These are phyloP conservation scores for Neofusicoccum sp. DNA, from an alignment of 2,329 filamentous ascomycete genomes.

Conservation along the genomic window DNA sequence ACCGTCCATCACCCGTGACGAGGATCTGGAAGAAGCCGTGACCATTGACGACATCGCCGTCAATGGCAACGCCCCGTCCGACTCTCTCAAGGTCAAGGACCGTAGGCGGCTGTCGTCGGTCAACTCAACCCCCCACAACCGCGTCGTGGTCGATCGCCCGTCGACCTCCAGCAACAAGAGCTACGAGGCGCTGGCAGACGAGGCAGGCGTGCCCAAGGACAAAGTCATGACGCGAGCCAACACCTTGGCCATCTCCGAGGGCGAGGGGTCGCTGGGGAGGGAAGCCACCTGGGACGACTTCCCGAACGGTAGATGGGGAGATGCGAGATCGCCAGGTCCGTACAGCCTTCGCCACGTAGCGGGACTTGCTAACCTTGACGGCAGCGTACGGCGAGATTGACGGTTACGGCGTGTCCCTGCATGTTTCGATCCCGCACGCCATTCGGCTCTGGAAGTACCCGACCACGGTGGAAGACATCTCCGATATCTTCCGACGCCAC, in stretches of 20 bases:
- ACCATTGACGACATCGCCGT: constrained; percentile 44
- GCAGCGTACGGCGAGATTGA: constrained; percentile 90
- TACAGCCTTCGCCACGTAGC: neutral
- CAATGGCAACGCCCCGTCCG: constrained; percentile 32
- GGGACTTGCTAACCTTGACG: neutral
- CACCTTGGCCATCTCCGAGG: constrained; percentile 90
- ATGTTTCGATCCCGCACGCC: constrained; percentile 83
- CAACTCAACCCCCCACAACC: constrained; percentile 82
- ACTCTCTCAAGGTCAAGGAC: constrained; percentile 26
- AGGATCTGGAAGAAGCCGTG: constrained; percentile 50
- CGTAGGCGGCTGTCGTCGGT: constrained; percentile 70
- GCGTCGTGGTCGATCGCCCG: constrained; percentile 73
- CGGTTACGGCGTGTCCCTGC: constrained; percentile 94
- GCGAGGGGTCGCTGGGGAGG: constrained; percentile 80
- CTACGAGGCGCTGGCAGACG: constrained; percentile 69
- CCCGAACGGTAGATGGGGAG: constrained; percentile 93
- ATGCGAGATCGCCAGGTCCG: constrained; percentile 71
- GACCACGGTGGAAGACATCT: constrained; percentile 68
- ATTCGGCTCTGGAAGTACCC: constrained; percentile 84
- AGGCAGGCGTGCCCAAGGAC: constrained; percentile 73
- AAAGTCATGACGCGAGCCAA: constrained; percentile 74
- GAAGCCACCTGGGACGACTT: constrained; percentile 99
- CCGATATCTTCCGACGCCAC: constrained; percentile 74
- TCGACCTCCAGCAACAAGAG: constrained; percentile 50
- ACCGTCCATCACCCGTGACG: constrained; percentile 45